Conservation (phyloP, 805 yeast genomes). For the Metschnikowia noctiluminum region DNA sequence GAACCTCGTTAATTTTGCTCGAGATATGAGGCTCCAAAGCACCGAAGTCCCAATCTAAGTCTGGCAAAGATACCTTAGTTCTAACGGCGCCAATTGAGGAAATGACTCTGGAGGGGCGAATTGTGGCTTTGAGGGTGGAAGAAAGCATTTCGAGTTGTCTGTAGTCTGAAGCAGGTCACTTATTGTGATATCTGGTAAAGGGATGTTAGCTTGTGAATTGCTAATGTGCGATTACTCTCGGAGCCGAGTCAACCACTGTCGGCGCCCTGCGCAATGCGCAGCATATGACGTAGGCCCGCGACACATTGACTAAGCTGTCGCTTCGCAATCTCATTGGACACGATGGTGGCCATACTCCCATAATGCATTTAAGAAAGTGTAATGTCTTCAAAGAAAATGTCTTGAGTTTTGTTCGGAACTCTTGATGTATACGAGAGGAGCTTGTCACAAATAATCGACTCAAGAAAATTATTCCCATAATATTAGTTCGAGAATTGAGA, state of each 20-base stretch:
- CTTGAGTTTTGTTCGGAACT: no score
- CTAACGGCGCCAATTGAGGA: constrained; percentile 18
- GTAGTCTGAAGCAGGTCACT: no score
- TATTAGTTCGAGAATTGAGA: no score
- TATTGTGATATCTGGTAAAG: background rate
- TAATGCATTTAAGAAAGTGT: no score
- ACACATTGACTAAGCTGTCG: background rate
- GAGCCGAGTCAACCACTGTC: background rate
- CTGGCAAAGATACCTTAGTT: constrained; percentile 34
- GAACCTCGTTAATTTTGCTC: constrained; percentile 45
- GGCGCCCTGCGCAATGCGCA: background rate
- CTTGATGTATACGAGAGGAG: no score
- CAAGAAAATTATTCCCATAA: no score
- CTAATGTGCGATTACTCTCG: background rate
- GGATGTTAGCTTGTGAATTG: no score
- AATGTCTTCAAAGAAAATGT: no score
- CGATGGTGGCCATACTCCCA: background rate
- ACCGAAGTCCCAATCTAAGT: constrained; percentile 44
- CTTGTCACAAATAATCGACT: no score
- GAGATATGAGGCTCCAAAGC: constrained; percentile 49
- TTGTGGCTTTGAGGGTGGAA: constrained; percentile 13
- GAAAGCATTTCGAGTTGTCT: constrained; percentile 13
- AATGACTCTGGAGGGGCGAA: constrained; percentile 14
- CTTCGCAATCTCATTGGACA: background rate
- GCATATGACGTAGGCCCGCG: background rate